A percentile compares a stretch with the other conserved stretches of the same genome.
phyloP scores from a whole-genome alignment of 1,284 basidiomycete species.

The Porogramme epimiltina region DNA sequence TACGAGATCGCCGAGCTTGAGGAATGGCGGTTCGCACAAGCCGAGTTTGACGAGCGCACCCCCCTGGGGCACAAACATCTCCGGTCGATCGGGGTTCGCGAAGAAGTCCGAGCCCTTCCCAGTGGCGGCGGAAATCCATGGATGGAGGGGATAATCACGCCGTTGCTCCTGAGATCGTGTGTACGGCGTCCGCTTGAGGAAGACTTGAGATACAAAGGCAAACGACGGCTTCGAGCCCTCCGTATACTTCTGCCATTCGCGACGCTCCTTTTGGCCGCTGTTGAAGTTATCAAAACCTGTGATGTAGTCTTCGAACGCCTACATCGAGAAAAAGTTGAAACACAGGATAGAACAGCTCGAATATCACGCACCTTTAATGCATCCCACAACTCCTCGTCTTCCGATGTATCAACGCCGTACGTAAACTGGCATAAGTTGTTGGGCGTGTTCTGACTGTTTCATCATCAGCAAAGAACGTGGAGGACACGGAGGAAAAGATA shows the following conservation, averaged over 20 bases:
- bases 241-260: neutral
- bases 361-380: too few relatives aligned
- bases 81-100: neutral
- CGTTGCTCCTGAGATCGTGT: neutral
- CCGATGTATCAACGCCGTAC: too few relatives aligned
- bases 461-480: too few relatives aligned
- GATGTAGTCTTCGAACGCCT: neutral
- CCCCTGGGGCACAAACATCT: neutral
- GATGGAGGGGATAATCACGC: neutral
- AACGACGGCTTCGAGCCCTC: neutral
- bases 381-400: too few relatives aligned
- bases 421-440: too few relatives aligned
- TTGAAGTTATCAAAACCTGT: neutral
- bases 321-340: too few relatives aligned
- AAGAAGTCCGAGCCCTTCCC: neutral
- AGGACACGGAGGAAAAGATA: too few relatives aligned
- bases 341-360: too few relatives aligned
- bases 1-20: neutral
- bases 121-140: neutral
- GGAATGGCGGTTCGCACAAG: neutral
- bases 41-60: neutral
- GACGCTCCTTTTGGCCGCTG: neutral
- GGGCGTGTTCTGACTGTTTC: too few relatives aligned
- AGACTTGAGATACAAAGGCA: neutral
- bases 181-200: neutral